phyloP scores from a whole-genome alignment of 257 asterid species.

The Asclepias syriaca region DNA sequence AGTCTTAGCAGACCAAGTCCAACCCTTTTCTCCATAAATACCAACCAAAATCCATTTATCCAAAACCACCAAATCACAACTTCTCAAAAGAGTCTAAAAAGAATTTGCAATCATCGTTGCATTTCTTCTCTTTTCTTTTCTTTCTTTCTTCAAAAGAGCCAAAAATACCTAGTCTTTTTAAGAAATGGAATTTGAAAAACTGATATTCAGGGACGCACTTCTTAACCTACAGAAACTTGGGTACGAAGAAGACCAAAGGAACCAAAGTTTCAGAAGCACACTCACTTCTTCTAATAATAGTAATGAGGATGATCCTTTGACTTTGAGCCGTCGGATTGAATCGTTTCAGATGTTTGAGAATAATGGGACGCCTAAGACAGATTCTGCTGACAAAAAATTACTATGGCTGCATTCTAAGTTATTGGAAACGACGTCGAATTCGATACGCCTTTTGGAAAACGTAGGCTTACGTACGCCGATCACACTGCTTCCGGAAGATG shows the following conservation, averaged over 20 bases:
- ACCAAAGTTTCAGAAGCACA: slow-evolving; percentile 1
- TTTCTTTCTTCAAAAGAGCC: no score
- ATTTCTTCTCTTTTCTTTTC: no score
- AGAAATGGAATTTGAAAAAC: background rate
- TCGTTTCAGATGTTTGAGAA: slow-evolving; percentile 17
- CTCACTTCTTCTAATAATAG: background rate
- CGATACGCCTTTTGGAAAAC: slow-evolving; percentile 55
- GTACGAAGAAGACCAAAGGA: background rate
- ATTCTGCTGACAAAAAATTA: slow-evolving; percentile 30
- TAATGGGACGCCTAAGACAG: slow-evolving; percentile 14
- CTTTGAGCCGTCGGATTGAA: slow-evolving; percentile 3
- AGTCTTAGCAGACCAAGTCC: no score
- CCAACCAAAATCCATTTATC: no score
- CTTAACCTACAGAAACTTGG: background rate
- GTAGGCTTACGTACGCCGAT: slow-evolving; percentile 73
- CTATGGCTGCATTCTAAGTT: slow-evolving; percentile 56
- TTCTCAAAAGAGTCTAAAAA: no score
- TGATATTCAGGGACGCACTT: background rate
- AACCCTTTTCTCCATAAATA: no score
- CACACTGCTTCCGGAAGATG: slow-evolving; percentile 77
- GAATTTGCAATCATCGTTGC: no score
- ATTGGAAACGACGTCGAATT: slow-evolving; percentile 41
- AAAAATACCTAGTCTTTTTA: no score
- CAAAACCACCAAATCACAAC: no score
- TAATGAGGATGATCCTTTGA: background rate